Percentiles rank a stretch among this genome's conserved stretches.
Evolutionary conservation across 441 rosid genomes (phyloP).

Genomic region (Adansonia madagascariensis): DNA sequence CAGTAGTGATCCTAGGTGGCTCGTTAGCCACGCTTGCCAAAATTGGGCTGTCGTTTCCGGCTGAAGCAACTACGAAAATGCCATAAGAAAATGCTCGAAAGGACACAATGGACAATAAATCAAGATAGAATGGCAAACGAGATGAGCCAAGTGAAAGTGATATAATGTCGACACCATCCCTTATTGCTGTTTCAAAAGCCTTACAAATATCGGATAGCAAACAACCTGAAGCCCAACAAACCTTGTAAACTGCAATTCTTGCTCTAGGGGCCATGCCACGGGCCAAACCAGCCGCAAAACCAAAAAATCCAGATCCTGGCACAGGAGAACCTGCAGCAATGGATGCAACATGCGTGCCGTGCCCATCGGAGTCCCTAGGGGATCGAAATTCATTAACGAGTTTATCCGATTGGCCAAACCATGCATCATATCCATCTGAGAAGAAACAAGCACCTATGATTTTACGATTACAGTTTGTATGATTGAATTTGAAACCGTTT

Average conservation of each 20-base stretch:
- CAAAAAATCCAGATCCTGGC: conserved; percentile 29
- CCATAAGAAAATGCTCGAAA: conserved; percentile 13
- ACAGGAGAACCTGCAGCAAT: conserved; percentile 29
- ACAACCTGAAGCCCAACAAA: conserved; percentile 36
- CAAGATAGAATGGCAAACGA: conserved; percentile 17
- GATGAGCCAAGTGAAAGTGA: conserved; percentile 39
- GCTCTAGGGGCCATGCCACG: conserved; percentile 49
- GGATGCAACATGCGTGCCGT: conserved; percentile 27
- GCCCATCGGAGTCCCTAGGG: conserved; percentile 31
- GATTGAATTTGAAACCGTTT: conserved; percentile 31
- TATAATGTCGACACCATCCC: conserved; percentile 45
- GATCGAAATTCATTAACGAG: conserved; percentile 11
- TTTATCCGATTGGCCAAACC: conserved; percentile 13
- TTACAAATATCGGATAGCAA: conserved; percentile 35
- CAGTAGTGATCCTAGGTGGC: conserved; percentile 42
- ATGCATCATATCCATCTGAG: conserved; percentile 31
- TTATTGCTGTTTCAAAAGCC: conserved; percentile 44
- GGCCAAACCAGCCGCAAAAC: conserved; percentile 38
- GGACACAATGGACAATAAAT: conserved; percentile 14
- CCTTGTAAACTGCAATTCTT: conserved; percentile 41
- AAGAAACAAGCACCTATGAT: conserved; percentile 37
- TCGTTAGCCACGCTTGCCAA: conserved; percentile 32
- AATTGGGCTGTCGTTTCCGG: conserved; percentile 24
- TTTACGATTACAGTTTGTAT: conserved; percentile 35
- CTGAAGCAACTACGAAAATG: conserved; percentile 13